phyloP scores from a whole-genome alignment of 805 yeast species.

The Yarrowia sp. region DNA sequence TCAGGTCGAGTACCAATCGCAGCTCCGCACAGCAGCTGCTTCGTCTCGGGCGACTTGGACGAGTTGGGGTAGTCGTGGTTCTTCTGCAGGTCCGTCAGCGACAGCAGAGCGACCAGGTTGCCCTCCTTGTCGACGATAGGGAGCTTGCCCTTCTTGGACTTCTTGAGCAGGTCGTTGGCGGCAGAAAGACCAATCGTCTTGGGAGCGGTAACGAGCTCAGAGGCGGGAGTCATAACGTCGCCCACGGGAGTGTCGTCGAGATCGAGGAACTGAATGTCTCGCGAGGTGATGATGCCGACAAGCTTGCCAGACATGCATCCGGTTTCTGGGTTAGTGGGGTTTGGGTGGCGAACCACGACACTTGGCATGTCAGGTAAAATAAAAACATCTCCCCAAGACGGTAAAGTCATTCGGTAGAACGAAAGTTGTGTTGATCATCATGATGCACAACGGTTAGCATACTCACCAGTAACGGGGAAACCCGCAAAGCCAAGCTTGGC shows the following conservation, averaged over 20 bases:
- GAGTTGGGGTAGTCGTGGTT: slow-evolving; percentile 92
- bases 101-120: slow-evolving; percentile 79
- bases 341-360: neutral
- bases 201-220: slow-evolving; percentile 76
- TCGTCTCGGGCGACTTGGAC: slow-evolving; percentile 86
- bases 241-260: slow-evolving; percentile 59
- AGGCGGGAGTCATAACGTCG: slow-evolving; percentile 73
- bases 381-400: slow-evolving; percentile 83
- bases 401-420: slow-evolving; percentile 99
- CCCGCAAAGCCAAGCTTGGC: slow-evolving; percentile 85
- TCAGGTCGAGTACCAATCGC: slow-evolving; percentile 92
- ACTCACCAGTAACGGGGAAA: slow-evolving; percentile 99
- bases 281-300: slow-evolving; percentile 92
- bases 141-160: slow-evolving; percentile 95
- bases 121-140: slow-evolving; percentile 82
- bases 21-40: slow-evolving; percentile 98
- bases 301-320: slow-evolving; percentile 88
- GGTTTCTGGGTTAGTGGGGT: slow-evolving; percentile 51
- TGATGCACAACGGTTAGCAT: slow-evolving; percentile 24
- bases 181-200: slow-evolving; percentile 76
- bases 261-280: slow-evolving; percentile 95
- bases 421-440: slow-evolving; percentile 75
- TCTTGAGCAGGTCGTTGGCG: slow-evolving; percentile 87
- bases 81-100: slow-evolving; percentile 96
- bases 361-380: neutral